phyloP scores from a whole-genome alignment of 441 rosid species.

The Erodium moschatum region DNA sequence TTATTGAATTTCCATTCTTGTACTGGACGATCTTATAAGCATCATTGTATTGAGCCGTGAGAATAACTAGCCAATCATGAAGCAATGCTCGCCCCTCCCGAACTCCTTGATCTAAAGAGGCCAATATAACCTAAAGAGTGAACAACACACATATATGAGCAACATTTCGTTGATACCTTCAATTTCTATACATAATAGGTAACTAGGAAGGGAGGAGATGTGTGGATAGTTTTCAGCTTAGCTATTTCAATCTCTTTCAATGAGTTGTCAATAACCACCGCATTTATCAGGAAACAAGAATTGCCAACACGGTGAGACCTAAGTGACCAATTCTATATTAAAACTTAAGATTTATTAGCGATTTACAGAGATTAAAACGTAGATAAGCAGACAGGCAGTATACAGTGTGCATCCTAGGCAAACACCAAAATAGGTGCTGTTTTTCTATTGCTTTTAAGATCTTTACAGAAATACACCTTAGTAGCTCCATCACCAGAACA shows the following conservation, averaged over 20 bases:
- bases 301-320: not conserved
- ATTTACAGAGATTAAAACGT: too few relatives aligned
- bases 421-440: not conserved
- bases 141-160: constrained; percentile 5
- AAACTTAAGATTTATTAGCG: not conserved
- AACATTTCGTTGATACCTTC: constrained; percentile 6
- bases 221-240: not conserved
- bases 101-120: constrained; percentile 83
- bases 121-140: constrained; percentile 58
- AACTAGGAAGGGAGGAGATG: not conserved
- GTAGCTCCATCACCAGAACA: not conserved
- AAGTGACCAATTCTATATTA: not conserved
- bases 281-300: not conserved
- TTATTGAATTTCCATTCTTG: constrained; percentile 48
- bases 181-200: not conserved
- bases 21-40: constrained; percentile 53
- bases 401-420: not conserved
- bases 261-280: not conserved
- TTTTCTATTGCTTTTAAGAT: not conserved
- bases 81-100: constrained; percentile 87
- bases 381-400: not conserved
- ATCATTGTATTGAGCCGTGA: constrained; percentile 76
- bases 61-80: constrained; percentile 95
- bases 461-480: not conserved
- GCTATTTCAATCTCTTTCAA: not conserved